Evolutionary conservation across 257 asterid genomes (phyloP), one percentile per base, ranked within the genome.

Genomic region (Solanum stenotomum): DNA sequence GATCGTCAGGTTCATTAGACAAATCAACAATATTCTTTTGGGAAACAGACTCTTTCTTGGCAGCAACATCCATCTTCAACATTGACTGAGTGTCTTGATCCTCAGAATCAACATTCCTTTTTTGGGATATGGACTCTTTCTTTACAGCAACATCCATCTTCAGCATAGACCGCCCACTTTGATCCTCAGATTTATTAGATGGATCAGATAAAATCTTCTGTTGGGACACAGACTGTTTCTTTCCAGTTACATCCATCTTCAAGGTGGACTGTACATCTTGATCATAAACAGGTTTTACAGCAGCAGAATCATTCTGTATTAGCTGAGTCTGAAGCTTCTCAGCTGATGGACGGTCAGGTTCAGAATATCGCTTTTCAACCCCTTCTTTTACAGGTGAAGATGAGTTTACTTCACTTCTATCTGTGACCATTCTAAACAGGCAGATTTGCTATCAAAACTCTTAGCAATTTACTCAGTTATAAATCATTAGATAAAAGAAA

Each of bases 341-440:
- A 38, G 65, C 90, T 85, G 86, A 81, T 67, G 31, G 83, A 40
- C 40, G 83, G 52, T 81, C 87, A 74, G 61, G 90, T 88, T 70
- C 89, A 86, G 87, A 79, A 78, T 88, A 40, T 85, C 83, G 91
- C 86, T 82, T 78, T 63, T 88, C 85, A 87, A 42, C 44, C 88
- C 81, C 88, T 37, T 61, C 87, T 74, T 77, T 84, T 46, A 67
- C 89, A 86, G 94, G 89, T 89, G 90, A 89, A 91, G 89, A 90
- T 59, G 91, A 91, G 72, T 90, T 91, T 87, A 81, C 82, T 89
- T 88, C 92, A 86, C 90, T 87, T 87, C 79, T 89, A 89, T 95
- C 95, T 92, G 92, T 90, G 87, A 94, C 92, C 92, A 94, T 92
- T 92, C 98, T 95, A 95, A 92, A 90, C 93, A 93, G 92, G 88